Evolutionary conservation across 495 filamentous ascomycete species (phyloP).

Genomic region (Aspergillus biplanus): DNA sequence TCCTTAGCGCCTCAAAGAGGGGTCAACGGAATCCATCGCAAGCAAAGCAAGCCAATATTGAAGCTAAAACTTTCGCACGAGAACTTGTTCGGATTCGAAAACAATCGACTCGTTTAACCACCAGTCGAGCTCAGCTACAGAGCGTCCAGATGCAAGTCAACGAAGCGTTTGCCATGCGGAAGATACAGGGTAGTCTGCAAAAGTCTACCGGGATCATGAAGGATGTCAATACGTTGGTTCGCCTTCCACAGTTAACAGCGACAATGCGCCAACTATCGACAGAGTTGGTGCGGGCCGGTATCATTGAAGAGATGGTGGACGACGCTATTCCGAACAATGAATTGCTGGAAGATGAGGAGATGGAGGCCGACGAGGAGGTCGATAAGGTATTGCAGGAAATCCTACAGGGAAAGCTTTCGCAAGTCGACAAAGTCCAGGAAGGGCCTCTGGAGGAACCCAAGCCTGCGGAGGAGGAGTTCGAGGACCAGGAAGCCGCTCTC

Average conservation of each 20-base stretch:
- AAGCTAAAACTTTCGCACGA: conserved; percentile 83
- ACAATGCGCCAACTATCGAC: conserved; percentile 89
- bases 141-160: conserved; percentile 98
- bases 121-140: conserved; percentile 87
- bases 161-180: conserved; percentile 92
- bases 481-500: conserved; percentile 83
- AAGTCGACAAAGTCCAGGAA: conserved; percentile 60
- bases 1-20: conserved; percentile 76
- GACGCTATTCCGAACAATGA: conserved; percentile 79
- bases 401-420: conserved; percentile 76
- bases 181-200: conserved; percentile 91
- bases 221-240: conserved; percentile 86
- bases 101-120: conserved; percentile 71
- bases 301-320: conserved; percentile 96
- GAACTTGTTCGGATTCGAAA: conserved; percentile 85
- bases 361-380: conserved; percentile 88
- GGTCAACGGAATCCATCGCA: conserved; percentile 76
- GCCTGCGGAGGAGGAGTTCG: conserved; percentile 71
- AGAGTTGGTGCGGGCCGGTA: conserved; percentile 90
- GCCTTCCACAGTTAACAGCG: conserved; percentile 80
- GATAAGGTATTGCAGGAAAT: conserved; percentile 93
- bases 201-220: conserved; percentile 93
- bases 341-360: conserved; percentile 75
- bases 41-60: conserved; percentile 72
- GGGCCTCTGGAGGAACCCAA: conserved; percentile 60